A percentile compares a stretch with the other conserved stretches of the same genome.
Conservation (phyloP, 768 basidiomycete species). For the Porphyrellus cyaneotinctus region DNA sequence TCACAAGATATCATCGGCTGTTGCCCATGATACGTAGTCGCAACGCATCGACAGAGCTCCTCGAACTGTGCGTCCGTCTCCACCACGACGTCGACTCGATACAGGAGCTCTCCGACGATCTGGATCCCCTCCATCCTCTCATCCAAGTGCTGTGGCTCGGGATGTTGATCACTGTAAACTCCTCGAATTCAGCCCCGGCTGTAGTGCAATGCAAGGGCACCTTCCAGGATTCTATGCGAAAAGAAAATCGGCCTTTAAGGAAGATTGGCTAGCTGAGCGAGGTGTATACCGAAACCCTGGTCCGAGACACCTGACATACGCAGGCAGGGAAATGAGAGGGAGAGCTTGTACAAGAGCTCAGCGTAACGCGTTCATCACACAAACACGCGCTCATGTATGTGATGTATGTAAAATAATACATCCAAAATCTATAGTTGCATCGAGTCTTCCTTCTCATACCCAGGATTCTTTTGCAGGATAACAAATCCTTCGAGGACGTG, state of each 20-base stretch:
- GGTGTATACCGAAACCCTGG: constrained; percentile 98
- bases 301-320: constrained; percentile 88
- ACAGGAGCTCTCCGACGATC: constrained; percentile 83
- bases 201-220: background rate
- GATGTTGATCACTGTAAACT: constrained; percentile 54
- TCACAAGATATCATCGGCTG: constrained; percentile 51
- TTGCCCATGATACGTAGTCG: constrained; percentile 71
- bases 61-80: constrained; percentile 37
- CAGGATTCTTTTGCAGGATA: constrained; percentile 87
- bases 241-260: constrained; percentile 56
- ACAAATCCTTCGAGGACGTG: constrained; percentile 92
- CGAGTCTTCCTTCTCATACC: constrained; percentile 81
- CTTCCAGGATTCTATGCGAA: background rate
- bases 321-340: too few species aligned
- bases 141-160: constrained; percentile 45
- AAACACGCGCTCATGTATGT: too few species aligned
- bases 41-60: constrained; percentile 60
- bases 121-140: constrained; percentile 72
- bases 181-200: constrained; percentile 89
- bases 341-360: too few species aligned
- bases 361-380: too few species aligned
- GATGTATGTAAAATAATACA: background rate
- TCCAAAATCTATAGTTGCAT: constrained; percentile 59
- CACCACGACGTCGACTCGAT: constrained; percentile 27
- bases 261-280: constrained; percentile 96